Conservation (phyloP, 2,329 filamentous ascomycete genomes). For the Polychaeton citri region DNA sequence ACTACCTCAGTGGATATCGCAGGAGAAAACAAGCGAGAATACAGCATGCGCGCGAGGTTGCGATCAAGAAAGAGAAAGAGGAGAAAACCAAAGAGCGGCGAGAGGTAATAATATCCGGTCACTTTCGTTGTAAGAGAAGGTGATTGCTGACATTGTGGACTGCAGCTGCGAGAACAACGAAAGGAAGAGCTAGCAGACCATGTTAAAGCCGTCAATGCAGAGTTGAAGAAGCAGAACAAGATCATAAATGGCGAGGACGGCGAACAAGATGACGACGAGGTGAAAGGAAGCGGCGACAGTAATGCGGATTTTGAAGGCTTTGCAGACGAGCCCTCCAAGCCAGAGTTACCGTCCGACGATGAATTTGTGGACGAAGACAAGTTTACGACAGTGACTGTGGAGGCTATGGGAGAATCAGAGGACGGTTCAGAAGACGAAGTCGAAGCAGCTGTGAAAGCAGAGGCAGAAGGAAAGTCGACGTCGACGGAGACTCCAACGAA, state of each 20-base stretch:
- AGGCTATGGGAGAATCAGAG: constrained; percentile 68
- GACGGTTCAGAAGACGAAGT: constrained; percentile 33
- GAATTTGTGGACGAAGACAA: constrained; percentile 95
- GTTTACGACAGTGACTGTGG: constrained; percentile 88
- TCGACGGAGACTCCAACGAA: constrained; percentile 17
- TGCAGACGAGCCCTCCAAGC: constrained; percentile 5
- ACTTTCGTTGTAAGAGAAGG: neutral
- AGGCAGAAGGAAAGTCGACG: constrained; percentile 8
- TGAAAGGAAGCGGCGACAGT: constrained; percentile 23
- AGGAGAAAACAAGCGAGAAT: constrained; percentile 82
- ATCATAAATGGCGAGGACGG: constrained; percentile 3
- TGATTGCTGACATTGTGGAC: neutral
- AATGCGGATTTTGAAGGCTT: constrained; percentile 3
- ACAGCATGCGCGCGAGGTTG: constrained; percentile 73
- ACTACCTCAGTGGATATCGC: constrained; percentile 91
- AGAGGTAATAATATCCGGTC: constrained; percentile 43
- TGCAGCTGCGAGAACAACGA: constrained; percentile 69
- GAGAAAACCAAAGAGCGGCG: constrained; percentile 63
- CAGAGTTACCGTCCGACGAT: constrained; percentile 51
- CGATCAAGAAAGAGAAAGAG: constrained; percentile 60
- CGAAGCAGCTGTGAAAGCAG: constrained; percentile 21
- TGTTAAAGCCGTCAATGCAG: constrained; percentile 59
- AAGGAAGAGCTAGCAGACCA: constrained; percentile 71
- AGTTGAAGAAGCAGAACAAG: constrained; percentile 47
- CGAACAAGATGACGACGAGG: constrained; percentile 25